Conservation (phyloP, 2,329 filamentous ascomycete genomes). For the Chaetomium olivaceum region DNA sequence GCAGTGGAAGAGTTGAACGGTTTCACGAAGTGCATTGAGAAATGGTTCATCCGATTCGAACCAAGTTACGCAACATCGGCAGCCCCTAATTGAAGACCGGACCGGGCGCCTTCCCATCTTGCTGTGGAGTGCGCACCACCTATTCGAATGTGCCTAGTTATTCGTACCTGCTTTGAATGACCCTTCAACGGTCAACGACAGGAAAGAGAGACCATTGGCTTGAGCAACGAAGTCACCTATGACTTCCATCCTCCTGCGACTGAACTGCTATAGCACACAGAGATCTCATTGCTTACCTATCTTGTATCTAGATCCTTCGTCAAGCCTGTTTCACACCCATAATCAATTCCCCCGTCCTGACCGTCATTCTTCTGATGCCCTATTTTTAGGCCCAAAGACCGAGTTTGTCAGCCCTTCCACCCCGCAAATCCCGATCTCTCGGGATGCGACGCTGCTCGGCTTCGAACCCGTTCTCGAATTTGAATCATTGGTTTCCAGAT, state of each 20-base stretch:
- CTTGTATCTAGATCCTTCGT: background rate
- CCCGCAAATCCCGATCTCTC: conserved; percentile 5
- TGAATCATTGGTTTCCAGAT: background rate
- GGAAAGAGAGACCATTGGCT: background rate
- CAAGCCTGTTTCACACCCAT: background rate
- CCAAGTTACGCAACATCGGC: too few relatives aligned
- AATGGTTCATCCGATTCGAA: background rate
- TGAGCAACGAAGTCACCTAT: too few relatives aligned
- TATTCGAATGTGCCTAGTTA: background rate
- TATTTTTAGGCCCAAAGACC: conserved; percentile 9
- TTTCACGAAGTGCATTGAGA: background rate
- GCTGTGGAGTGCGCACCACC: background rate
- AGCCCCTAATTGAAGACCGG: background rate
- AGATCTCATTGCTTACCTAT: too few relatives aligned
- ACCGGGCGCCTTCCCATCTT: background rate
- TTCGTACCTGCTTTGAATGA: background rate
- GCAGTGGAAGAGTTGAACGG: background rate
- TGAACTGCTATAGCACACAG: too few relatives aligned
- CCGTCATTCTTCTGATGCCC: background rate
- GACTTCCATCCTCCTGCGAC: too few relatives aligned
- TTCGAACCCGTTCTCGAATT: background rate
- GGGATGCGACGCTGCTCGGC: conserved; percentile 13
- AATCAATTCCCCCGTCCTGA: background rate
- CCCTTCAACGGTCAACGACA: background rate
- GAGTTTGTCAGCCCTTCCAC: conserved; percentile 13